Percentiles rank a stretch among this genome's conserved stretches.
Conservation (phyloP, 75 land plant genomes). For the Picea sitchensis region DNA sequence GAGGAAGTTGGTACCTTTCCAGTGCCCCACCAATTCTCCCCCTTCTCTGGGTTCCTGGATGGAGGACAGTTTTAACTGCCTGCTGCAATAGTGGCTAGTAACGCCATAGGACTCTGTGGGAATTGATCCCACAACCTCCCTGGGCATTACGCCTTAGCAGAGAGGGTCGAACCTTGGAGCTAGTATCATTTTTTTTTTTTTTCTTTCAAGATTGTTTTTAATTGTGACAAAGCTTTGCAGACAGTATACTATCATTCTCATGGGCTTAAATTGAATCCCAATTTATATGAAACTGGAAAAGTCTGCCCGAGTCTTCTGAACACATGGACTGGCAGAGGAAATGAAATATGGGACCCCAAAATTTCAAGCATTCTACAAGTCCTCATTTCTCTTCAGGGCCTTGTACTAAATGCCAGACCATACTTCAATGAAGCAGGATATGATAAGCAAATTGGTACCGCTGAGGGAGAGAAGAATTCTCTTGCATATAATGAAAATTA, state of each 20-base stretch:
- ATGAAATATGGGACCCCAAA: constrained; percentile 68
- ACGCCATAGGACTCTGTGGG: too few species aligned
- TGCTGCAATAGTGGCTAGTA: too few species aligned
- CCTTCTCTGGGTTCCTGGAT: too few species aligned
- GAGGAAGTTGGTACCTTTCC: too few species aligned
- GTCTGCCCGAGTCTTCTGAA: constrained; percentile 93
- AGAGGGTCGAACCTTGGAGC: too few species aligned
- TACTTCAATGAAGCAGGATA: constrained; percentile 92
- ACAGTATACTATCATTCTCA: constrained; percentile 76
- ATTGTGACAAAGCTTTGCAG: constrained; percentile 22
- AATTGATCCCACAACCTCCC: too few species aligned
- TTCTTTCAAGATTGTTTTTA: background rate
- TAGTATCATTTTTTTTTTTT: background rate
- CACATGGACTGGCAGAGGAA: constrained; percentile 73
- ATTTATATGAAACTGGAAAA: constrained; percentile 85
- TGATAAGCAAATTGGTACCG: constrained; percentile 39
- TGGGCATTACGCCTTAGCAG: too few species aligned
- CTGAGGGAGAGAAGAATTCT: constrained; percentile 61
- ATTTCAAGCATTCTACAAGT: constrained; percentile 86
- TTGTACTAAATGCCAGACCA: constrained; percentile 85
- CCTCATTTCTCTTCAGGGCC: constrained; percentile 88
- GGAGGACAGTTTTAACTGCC: too few species aligned
- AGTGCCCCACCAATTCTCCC: too few species aligned
- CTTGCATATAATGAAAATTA: constrained; percentile 68
- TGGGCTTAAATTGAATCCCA: constrained; percentile 84